phyloP scores from a whole-genome alignment of 2,329 filamentous ascomycete genomes.

The Ceratocystis destructans region DNA sequence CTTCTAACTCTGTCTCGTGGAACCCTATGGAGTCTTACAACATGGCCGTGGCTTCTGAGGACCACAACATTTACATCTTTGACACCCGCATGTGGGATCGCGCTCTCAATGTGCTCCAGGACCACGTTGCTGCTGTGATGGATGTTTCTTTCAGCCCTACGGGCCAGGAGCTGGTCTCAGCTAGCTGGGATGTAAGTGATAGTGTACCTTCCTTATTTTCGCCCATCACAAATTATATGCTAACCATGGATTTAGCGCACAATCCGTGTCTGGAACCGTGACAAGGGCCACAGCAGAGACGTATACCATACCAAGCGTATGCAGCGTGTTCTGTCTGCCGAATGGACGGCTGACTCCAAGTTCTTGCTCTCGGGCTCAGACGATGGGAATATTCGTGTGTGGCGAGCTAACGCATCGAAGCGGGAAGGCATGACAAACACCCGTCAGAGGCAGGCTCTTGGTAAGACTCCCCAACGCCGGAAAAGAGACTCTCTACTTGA shows the following conservation, averaged over 20 bases:
- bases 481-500: background rate
- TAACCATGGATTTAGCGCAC: constrained; percentile 40
- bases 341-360: constrained; percentile 77
- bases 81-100: constrained; percentile 86
- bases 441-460: constrained; percentile 66
- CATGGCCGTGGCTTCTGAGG: constrained; percentile 83
- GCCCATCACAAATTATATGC: constrained; percentile 42
- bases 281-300: constrained; percentile 72
- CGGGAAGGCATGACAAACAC: constrained; percentile 76
- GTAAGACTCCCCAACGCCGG: background rate
- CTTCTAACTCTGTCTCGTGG: constrained; percentile 75
- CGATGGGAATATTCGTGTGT: constrained; percentile 75
- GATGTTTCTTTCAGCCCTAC: constrained; percentile 92
- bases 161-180: constrained; percentile 82
- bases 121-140: constrained; percentile 85
- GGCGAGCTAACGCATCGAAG: constrained; percentile 74
- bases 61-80: constrained; percentile 79
- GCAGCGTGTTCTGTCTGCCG: constrained; percentile 80
- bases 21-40: constrained; percentile 97
- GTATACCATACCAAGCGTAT: constrained; percentile 97
- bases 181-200: constrained; percentile 49
- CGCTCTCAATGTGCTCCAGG: constrained; percentile 77
- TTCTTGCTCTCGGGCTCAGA: constrained; percentile 86
- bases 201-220: constrained; percentile 6
- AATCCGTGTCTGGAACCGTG: constrained; percentile 69